These are phyloP conservation scores for Brasilioporus rufonigricans DNA, from an alignment of 768 basidiomycete genomes.

Conservation along the genomic window DNA sequence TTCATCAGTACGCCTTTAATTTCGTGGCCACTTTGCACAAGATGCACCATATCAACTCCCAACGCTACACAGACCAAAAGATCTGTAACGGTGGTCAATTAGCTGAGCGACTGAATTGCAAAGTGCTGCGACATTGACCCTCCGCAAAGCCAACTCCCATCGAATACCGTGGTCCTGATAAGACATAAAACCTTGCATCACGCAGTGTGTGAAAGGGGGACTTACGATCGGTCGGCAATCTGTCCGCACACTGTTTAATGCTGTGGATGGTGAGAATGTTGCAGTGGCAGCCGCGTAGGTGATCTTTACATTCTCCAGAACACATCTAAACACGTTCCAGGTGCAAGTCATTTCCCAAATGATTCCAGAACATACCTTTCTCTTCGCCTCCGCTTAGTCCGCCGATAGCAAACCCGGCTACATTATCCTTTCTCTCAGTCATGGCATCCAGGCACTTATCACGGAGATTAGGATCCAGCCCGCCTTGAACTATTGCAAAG, in stretches of 20 bases:
- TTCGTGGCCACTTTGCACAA: not conserved
- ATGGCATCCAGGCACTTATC: slow-evolving; percentile 80
- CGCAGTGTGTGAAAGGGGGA: not conserved
- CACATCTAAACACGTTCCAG: slow-evolving; percentile 46
- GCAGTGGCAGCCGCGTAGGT: not conserved
- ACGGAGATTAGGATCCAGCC: slow-evolving; percentile 67
- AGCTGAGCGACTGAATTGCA: not conserved
- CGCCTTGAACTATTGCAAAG: slow-evolving; percentile 92
- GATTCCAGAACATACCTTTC: slow-evolving; percentile 55
- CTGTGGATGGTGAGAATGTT: slow-evolving; percentile 37
- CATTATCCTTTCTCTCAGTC: slow-evolving; percentile 67
- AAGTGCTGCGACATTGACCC: slow-evolving; percentile 43
- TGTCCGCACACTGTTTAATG: slow-evolving; percentile 78
- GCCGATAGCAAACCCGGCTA: slow-evolving; percentile 91
- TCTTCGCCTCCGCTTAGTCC: slow-evolving; percentile 90
- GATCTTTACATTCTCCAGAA: slow-evolving; percentile 79
- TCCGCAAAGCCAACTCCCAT: slow-evolving; percentile 95
- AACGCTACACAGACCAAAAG: slow-evolving; percentile 86
- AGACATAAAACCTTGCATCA: slow-evolving; percentile 9
- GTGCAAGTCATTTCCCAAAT: slow-evolving; percentile 4
- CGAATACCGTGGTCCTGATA: slow-evolving; percentile 77
- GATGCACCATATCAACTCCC: slow-evolving; percentile 84
- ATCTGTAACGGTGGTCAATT: slow-evolving; percentile 43
- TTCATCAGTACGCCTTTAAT: not conserved
- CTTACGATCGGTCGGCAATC: slow-evolving; percentile 75